These are phyloP conservation scores for Didymella segeticola DNA, from an alignment of 2,329 filamentous ascomycete species.

Conservation along the genomic window DNA sequence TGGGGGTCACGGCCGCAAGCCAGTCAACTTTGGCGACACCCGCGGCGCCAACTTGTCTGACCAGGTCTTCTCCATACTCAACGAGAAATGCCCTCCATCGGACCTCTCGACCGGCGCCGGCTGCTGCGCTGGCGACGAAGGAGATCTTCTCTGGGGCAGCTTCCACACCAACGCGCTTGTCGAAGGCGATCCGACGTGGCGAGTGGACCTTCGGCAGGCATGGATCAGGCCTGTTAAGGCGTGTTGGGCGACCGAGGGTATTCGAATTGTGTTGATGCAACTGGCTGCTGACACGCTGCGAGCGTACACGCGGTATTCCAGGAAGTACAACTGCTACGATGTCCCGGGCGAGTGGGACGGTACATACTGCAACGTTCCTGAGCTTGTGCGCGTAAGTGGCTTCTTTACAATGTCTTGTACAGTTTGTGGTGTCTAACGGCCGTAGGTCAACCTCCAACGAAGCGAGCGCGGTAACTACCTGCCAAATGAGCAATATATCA, in stretches of 20 bases:
- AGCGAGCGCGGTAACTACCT: not conserved
- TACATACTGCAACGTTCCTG: constrained; percentile 6
- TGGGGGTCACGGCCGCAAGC: not conserved
- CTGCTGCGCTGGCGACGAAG: not conserved
- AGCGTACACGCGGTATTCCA: not conserved
- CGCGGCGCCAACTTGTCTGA: not conserved
- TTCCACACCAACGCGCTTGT: not conserved
- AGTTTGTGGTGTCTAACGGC: not conserved
- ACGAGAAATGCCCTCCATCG: not conserved
- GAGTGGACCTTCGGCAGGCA: not conserved
- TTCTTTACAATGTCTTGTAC: no score
- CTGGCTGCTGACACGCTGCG: constrained; percentile 1
- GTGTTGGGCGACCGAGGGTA: not conserved
- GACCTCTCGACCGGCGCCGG: not conserved
- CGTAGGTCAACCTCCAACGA: not conserved
- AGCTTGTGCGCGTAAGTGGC: not conserved
- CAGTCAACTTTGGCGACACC: constrained; percentile 3
- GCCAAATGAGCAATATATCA: not conserved
- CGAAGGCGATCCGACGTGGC: not conserved
- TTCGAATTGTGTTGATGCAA: not conserved
- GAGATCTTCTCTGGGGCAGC: not conserved
- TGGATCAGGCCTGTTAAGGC: not conserved
- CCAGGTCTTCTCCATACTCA: not conserved
- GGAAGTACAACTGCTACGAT: constrained; percentile 1
- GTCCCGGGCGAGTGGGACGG: not conserved